phyloP scores from a whole-genome alignment of 139 green algal species.

The Chlorella sp. region DNA sequence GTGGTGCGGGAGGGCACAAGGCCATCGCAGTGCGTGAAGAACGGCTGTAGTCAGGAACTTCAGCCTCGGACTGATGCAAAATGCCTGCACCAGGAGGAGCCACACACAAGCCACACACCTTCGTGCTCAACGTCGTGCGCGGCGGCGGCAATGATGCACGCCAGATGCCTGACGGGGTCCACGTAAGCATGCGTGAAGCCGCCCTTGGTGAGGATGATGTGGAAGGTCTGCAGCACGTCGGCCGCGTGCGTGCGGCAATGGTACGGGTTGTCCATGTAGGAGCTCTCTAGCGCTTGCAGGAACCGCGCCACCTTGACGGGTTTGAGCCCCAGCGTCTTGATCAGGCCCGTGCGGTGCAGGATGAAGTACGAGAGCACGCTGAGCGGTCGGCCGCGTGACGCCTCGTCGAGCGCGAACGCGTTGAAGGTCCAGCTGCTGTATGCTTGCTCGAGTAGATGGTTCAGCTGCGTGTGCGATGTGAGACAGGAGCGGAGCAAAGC shows the following conservation, averaged over 20 bases:
- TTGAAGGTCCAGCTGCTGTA: constrained; percentile 9
- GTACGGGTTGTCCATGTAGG: constrained; percentile 27
- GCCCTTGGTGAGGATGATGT: background rate
- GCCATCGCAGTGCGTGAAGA: no score
- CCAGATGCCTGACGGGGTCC: background rate
- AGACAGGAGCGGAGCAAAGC: no score
- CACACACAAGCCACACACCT: no score
- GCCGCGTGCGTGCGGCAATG: constrained; percentile 34
- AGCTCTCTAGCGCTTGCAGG: constrained; percentile 1
- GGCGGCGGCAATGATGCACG: background rate
- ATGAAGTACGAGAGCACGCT: constrained; percentile 2
- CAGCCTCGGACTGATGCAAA: no score
- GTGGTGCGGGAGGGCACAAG: no score
- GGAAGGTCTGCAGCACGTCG: constrained; percentile 24
- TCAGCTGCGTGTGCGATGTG: background rate
- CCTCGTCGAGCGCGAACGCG: constrained; percentile 25
- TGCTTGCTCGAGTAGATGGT: background rate
- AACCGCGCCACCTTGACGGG: background rate
- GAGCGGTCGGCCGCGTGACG: constrained; percentile 18
- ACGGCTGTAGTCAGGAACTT: no score
- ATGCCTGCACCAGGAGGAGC: no score
- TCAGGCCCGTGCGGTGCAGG: background rate
- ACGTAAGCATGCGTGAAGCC: background rate
- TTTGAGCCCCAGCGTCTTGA: background rate
- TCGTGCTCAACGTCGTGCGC: background rate